Conservation (phyloP, 768 basidiomycete genomes). For the Holtermanniella nyarrowii region DNA sequence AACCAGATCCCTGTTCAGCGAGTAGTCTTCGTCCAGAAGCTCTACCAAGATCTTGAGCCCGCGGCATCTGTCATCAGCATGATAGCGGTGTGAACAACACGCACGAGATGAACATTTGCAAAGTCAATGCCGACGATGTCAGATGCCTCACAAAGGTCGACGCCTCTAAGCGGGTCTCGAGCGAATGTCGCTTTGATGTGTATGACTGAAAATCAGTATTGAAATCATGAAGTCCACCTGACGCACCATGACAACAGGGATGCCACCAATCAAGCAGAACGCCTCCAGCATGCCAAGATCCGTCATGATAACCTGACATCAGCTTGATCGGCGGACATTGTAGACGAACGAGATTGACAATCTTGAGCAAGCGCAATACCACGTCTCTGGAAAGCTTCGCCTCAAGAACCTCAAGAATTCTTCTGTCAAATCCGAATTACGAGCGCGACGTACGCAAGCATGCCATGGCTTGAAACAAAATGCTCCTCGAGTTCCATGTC, state of each 20-base stretch:
- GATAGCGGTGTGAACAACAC: constrained; percentile 38
- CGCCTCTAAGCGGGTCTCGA: constrained; percentile 87
- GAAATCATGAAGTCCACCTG: neutral
- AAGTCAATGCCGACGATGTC: constrained; percentile 75
- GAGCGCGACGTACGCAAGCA: constrained; percentile 53
- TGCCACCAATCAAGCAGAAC: constrained; percentile 78
- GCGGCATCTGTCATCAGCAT: constrained; percentile 59
- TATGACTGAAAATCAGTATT: constrained; percentile 48
- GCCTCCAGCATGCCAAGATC: constrained; percentile 85
- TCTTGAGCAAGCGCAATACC: constrained; percentile 69
- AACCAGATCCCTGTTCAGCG: constrained; percentile 79
- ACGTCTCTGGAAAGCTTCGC: constrained; percentile 76
- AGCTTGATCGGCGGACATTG: neutral
- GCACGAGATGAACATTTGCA: constrained; percentile 98
- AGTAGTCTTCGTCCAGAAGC: constrained; percentile 90
- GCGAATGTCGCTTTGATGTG: constrained; percentile 85
- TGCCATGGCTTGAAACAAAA: constrained; percentile 83
- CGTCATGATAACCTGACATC: constrained; percentile 46
- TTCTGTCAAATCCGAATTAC: too few species aligned
- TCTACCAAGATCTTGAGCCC: constrained; percentile 91
- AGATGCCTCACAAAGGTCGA: constrained; percentile 87
- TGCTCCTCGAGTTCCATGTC: constrained; percentile 69
- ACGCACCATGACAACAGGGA: constrained; percentile 77
- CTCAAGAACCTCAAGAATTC: constrained; percentile 81
- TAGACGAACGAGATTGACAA: constrained; percentile 68